These are phyloP conservation scores for Didymella segeticola DNA, from an alignment of 2,329 filamentous ascomycete genomes.

Conservation along the genomic window DNA sequence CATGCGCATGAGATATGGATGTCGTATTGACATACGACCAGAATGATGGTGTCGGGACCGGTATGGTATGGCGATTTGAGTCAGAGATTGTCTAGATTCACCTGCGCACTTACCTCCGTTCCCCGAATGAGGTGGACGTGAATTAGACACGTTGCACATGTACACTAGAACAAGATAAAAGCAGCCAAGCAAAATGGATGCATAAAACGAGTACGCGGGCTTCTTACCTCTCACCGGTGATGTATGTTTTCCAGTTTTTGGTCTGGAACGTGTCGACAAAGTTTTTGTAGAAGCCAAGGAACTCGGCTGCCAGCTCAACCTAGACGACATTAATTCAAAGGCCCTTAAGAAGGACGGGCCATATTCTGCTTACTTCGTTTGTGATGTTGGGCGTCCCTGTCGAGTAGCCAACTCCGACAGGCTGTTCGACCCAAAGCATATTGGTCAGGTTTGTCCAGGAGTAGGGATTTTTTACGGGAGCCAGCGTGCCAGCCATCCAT, in stretches of 20 bases:
- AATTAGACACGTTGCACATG: too few species aligned
- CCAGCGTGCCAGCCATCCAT: constrained; percentile 69
- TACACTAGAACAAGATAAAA: too few species aligned
- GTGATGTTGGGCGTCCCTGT: constrained; percentile 55
- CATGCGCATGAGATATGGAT: too few species aligned
- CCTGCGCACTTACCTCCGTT: too few species aligned
- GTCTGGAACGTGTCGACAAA: constrained; percentile 63
- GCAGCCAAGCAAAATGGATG: too few species aligned
- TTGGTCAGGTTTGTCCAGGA: constrained; percentile 65
- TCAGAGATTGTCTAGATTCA: too few species aligned
- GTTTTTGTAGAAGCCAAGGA: constrained; percentile 61
- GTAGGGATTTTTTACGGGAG: constrained; percentile 70
- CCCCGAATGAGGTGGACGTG: too few species aligned
- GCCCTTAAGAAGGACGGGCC: neutral
- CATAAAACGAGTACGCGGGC: too few species aligned
- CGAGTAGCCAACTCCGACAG: constrained; percentile 55
- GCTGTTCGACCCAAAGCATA: constrained; percentile 56
- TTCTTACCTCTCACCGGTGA: constrained; percentile 56
- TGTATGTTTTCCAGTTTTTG: constrained; percentile 60
- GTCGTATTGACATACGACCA: too few species aligned
- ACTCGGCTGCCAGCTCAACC: constrained; percentile 55
- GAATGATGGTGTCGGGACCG: too few species aligned
- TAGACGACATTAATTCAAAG: neutral
- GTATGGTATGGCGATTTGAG: too few species aligned
- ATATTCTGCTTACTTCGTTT: constrained; percentile 46